Evolutionary conservation across 805 yeast genomes (phyloP).

Genomic region (Wickerhamiella lipophila): DNA sequence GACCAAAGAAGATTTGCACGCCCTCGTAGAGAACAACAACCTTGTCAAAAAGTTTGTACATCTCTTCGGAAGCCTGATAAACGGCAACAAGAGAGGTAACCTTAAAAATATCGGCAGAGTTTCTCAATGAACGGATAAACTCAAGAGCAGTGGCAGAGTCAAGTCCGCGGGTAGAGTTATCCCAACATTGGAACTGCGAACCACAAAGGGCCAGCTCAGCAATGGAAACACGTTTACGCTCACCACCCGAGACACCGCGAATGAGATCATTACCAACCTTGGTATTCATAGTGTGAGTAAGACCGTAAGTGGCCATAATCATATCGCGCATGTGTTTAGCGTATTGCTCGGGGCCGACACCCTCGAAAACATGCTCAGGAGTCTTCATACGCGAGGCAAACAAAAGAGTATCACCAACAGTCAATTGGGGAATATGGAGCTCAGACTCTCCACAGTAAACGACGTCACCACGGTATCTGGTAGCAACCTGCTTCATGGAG

Average conservation of each 20-base stretch:
- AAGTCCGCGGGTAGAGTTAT: constrained; percentile 75
- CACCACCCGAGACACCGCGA: constrained; percentile 77
- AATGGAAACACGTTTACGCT: constrained; percentile 70
- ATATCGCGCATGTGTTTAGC: constrained; percentile 38
- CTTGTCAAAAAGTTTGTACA: constrained; percentile 51
- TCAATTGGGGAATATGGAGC: constrained; percentile 62
- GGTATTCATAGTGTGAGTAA: constrained; percentile 46
- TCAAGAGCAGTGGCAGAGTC: constrained; percentile 77
- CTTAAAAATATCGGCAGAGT: constrained; percentile 41
- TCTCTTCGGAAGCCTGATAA: constrained; percentile 56
- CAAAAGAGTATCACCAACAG: constrained; percentile 58
- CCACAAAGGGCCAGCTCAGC: constrained; percentile 62
- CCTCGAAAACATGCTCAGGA: constrained; percentile 42
- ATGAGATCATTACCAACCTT: constrained; percentile 50
- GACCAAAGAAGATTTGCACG: constrained; percentile 54
- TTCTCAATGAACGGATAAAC: constrained; percentile 52
- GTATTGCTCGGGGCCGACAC: constrained; percentile 36
- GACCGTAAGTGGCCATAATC: constrained; percentile 44
- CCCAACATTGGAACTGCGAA: constrained; percentile 57
- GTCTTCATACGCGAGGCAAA: constrained; percentile 62
- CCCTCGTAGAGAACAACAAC: constrained; percentile 50
- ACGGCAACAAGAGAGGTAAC: constrained; percentile 55
- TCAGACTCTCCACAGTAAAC: constrained; percentile 39
- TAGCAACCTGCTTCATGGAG: constrained; percentile 45
- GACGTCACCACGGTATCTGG: constrained; percentile 40